Percentiles rank a stretch among this genome's conserved stretches.
These are phyloP conservation scores for Glycine tomentella DNA, from an alignment of 306 rosid species.

Conservation along the genomic window DNA sequence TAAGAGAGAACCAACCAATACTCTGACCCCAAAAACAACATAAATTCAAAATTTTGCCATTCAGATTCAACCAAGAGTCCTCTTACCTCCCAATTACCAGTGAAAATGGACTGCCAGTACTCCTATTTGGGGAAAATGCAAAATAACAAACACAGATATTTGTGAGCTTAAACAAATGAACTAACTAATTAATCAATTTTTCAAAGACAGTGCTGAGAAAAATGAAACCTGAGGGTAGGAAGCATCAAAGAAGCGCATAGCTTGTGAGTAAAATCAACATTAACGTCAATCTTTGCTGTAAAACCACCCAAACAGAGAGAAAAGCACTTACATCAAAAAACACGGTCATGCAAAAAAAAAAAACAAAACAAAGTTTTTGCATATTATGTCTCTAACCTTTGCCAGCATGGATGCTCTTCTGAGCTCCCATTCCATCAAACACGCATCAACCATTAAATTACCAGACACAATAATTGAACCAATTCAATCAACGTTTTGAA, in stretches of 20 bases:
- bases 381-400: constrained; percentile 64
- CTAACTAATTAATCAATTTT: not conserved
- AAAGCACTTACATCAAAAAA: constrained; percentile 36
- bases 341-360: not conserved
- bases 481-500: not conserved
- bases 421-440: constrained; percentile 87
- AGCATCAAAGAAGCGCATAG: constrained; percentile 80
- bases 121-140: constrained; percentile 52
- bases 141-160: constrained; percentile 13
- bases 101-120: constrained; percentile 71
- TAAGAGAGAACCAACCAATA: constrained; percentile 14
- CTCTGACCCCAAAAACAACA: constrained; percentile 3
- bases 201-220: not conserved
- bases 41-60: not conserved
- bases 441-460: constrained; percentile 61
- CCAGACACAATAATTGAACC: constrained; percentile 33
- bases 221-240: constrained; percentile 72
- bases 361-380: not conserved
- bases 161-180: not conserved
- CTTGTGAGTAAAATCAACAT: constrained; percentile 90
- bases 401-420: constrained; percentile 96
- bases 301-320: constrained; percentile 28
- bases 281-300: constrained; percentile 91
- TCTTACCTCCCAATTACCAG: constrained; percentile 83
- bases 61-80: not conserved